These are phyloP conservation scores for Candida xyloterini DNA, from an alignment of 805 yeast species.

Conservation along the genomic window DNA sequence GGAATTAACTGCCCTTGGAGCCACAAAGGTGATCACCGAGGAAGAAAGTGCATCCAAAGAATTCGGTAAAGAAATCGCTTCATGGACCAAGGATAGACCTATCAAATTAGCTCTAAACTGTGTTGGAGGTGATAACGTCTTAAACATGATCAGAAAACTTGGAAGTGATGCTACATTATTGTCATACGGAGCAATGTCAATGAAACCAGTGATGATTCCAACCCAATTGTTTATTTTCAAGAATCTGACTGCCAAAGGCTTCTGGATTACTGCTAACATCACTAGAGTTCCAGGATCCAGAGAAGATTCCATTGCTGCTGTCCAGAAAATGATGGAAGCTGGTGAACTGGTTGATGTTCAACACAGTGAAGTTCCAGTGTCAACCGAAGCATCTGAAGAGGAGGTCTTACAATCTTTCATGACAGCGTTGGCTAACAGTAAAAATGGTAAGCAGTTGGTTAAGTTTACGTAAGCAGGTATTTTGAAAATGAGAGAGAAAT, in stretches of 20 bases:
- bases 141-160: constrained; percentile 81
- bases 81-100: constrained; percentile 47
- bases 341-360: constrained; percentile 55
- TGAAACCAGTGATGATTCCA: constrained; percentile 90
- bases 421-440: constrained; percentile 41
- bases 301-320: constrained; percentile 48
- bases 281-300: constrained; percentile 59
- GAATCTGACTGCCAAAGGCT: constrained; percentile 80
- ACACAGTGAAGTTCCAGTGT: constrained; percentile 37
- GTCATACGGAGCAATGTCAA: constrained; percentile 97
- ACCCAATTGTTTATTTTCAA: constrained; percentile 88
- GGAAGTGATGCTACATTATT: constrained; percentile 71
- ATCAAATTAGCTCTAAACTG: constrained; percentile 84
- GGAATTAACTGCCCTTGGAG: constrained; percentile 67
- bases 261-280: constrained; percentile 82
- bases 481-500: too few species aligned
- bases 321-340: constrained; percentile 54
- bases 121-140: constrained; percentile 86
- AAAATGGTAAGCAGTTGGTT: constrained; percentile 45
- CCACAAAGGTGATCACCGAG: constrained; percentile 87
- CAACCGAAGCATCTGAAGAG: constrained; percentile 35
- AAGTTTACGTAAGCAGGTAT: constrained; percentile 1
- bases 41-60: constrained; percentile 70
- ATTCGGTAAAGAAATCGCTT: constrained; percentile 57
- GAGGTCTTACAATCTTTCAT: constrained; percentile 42